phyloP scores from a whole-genome alignment of 805 yeast genomes.

The Candida cerambycidarum region DNA sequence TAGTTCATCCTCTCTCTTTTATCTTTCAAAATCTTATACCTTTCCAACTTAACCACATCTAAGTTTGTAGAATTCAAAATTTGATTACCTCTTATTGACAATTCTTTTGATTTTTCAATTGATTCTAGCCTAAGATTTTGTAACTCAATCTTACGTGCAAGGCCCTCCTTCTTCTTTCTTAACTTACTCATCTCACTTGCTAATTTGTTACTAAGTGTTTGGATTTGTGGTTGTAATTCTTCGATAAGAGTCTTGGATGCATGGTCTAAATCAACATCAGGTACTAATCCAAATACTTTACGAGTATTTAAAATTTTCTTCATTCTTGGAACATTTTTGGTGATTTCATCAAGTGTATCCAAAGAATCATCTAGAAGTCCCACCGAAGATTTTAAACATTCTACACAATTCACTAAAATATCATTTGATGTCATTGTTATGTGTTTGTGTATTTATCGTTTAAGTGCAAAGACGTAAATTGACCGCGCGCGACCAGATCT shows the following conservation, averaged over 20 bases:
- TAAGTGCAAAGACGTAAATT: background rate
- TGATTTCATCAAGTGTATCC: constrained; percentile 31
- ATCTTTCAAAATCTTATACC: constrained; percentile 38
- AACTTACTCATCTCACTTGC: constrained; percentile 33
- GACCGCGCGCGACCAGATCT: constrained; percentile 1
- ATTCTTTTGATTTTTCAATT: constrained; percentile 8
- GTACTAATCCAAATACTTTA: constrained; percentile 51
- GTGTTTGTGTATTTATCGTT: background rate
- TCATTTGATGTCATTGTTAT: constrained; percentile 10
- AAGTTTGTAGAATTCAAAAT: constrained; percentile 14
- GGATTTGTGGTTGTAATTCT: constrained; percentile 45
- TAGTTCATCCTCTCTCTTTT: constrained; percentile 47
- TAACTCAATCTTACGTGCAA: constrained; percentile 39
- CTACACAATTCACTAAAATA: constrained; percentile 25
- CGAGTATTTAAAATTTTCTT: constrained; percentile 42
- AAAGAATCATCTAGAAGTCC: constrained; percentile 33
- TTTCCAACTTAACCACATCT: constrained; percentile 35
- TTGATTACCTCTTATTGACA: constrained; percentile 16
- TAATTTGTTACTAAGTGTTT: constrained; percentile 27
- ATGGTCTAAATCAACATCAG: constrained; percentile 45
- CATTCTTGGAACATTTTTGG: constrained; percentile 41
- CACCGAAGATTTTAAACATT: constrained; percentile 33
- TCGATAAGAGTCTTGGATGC: constrained; percentile 37
- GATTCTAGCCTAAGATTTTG: constrained; percentile 37
- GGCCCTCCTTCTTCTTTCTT: constrained; percentile 29